These are phyloP conservation scores for Aristolochia fimbriata DNA, from an alignment of 164 flowering plant genomes.

Conservation along the genomic window DNA sequence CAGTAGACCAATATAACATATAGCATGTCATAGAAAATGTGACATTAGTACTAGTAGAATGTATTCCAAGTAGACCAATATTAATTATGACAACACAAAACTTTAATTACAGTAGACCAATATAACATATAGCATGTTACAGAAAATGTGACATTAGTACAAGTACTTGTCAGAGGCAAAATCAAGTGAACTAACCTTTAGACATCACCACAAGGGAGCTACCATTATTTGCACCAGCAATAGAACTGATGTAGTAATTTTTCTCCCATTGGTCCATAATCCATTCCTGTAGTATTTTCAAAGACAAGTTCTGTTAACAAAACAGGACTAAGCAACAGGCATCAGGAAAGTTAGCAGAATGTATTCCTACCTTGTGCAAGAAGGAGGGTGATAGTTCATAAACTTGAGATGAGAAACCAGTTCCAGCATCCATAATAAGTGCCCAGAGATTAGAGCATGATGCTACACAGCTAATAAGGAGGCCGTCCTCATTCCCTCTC, in stretches of 20 bases:
- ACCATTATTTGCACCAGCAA: conserved; percentile 79
- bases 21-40: too few species aligned
- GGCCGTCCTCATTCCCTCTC: conserved; percentile 73
- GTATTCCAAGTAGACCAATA: too few species aligned
- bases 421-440: conserved; percentile 90
- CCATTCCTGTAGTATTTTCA: conserved; percentile 52
- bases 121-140: too few species aligned
- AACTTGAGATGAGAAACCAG: conserved; percentile 68
- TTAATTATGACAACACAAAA: too few species aligned
- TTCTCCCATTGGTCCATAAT: conserved; percentile 94
- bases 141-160: too few species aligned
- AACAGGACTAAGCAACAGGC: neutral
- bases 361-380: conserved; percentile 55
- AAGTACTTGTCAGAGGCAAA: too few species aligned
- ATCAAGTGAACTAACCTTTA: conserved; percentile 40
- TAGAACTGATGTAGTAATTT: conserved; percentile 69
- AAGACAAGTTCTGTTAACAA: conserved; percentile 3
- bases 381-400: conserved; percentile 67
- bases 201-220: conserved; percentile 93
- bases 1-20: too few species aligned
- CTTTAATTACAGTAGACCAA: too few species aligned
- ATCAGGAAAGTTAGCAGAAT: neutral
- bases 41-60: too few species aligned
- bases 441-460: conserved; percentile 92
- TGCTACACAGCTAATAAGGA: conserved; percentile 74